Percentiles rank a stretch among this genome's conserved stretches.
Conservation (phyloP, 768 basidiomycete genomes). For the Lactifluus volemus region DNA sequence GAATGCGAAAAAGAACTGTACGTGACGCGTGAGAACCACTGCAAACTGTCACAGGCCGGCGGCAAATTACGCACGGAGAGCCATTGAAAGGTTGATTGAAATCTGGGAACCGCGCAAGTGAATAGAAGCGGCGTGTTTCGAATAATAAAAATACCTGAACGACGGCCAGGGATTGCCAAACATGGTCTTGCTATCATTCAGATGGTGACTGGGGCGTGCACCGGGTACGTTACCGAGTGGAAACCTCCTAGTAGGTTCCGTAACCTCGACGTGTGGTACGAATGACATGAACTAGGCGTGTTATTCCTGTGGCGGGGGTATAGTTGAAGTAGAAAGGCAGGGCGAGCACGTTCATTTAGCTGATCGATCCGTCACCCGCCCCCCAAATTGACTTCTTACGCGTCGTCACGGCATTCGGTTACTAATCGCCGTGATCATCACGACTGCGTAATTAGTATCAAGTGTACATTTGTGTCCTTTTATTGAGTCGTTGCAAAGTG, state of each 20-base stretch:
- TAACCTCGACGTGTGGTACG: slow-evolving; percentile 13
- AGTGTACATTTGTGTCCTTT: no score
- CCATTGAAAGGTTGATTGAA: slow-evolving; percentile 14
- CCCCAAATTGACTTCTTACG: no score
- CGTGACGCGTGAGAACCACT: not conserved
- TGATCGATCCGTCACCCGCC: no score
- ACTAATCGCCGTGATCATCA: no score
- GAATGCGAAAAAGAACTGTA: not conserved
- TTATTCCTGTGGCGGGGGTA: not conserved
- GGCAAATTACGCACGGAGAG: slow-evolving; percentile 3
- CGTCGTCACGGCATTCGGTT: no score
- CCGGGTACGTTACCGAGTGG: not conserved
- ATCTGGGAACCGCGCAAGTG: slow-evolving; percentile 1
- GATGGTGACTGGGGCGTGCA: slow-evolving; percentile 10
- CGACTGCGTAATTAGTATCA: no score
- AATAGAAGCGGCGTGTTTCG: not conserved
- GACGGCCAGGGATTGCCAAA: slow-evolving; percentile 19
- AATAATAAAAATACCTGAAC: slow-evolving; percentile 11
- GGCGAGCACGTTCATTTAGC: no score
- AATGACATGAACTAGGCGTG: not conserved
- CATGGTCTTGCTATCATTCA: slow-evolving; percentile 8
- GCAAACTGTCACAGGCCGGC: no score
- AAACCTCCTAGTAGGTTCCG: slow-evolving; percentile 14
- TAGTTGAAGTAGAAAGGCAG: no score
- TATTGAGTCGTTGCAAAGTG: no score